These are phyloP conservation scores for Camelina laxa DNA, from an alignment of 345 rosid genomes.

Conservation along the genomic window DNA sequence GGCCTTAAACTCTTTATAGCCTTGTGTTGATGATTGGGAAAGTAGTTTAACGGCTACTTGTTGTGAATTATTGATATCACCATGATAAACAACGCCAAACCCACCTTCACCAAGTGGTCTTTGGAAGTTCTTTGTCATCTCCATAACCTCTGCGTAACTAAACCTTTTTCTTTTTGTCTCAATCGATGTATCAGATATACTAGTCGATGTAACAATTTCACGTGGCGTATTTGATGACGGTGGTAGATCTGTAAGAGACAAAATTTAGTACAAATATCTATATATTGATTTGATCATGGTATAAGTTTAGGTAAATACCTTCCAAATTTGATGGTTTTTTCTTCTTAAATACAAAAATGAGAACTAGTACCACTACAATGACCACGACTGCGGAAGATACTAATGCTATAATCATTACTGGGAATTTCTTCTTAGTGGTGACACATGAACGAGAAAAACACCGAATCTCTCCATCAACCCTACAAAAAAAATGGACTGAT, in stretches of 20 bases:
- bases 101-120: constrained; percentile 53
- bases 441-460: constrained; percentile 31
- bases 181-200: neutral
- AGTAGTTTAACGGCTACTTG: constrained; percentile 21
- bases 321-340: neutral
- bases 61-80: constrained; percentile 11
- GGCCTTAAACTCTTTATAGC: constrained; percentile 8
- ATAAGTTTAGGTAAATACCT: neutral
- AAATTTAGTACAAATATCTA: neutral
- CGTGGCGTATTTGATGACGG: neutral
- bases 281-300: neutral
- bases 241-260: neutral
- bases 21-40: neutral
- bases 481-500: neutral
- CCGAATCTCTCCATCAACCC: constrained; percentile 22
- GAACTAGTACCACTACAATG: neutral
- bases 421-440: constrained; percentile 19
- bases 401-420: constrained; percentile 31
- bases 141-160: constrained; percentile 35
- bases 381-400: neutral
- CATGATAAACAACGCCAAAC: constrained; percentile 56
- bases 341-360: constrained; percentile 3
- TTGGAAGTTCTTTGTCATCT: constrained; percentile 49
- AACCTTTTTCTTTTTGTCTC: constrained; percentile 34
- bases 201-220: accelerated